Percentiles rank a stretch among this genome's conserved stretches.
Evolutionary conservation across 2,329 filamentous ascomycete genomes (phyloP).

Genomic region (Ascochyta lentis): DNA sequence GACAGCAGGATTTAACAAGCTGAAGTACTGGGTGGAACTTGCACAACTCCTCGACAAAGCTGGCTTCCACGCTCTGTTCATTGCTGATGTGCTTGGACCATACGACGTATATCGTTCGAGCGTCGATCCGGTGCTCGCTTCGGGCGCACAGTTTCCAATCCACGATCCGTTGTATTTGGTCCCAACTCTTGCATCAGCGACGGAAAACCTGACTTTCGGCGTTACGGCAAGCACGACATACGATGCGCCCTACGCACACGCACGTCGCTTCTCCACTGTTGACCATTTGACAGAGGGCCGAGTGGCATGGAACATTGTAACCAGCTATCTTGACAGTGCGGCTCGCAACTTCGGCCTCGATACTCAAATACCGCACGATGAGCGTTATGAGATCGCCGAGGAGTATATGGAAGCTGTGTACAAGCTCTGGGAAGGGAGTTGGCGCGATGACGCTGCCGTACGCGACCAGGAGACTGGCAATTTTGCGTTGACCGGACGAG

Average conservation of each 20-base stretch:
- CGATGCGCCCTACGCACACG: slow-evolving; percentile 69
- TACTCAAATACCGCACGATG: slow-evolving; percentile 66
- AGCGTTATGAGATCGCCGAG: slow-evolving; percentile 69
- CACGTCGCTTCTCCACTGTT: slow-evolving; percentile 66
- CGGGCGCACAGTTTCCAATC: slow-evolving; percentile 70
- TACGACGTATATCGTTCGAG: slow-evolving; percentile 69
- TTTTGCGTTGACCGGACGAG: slow-evolving; percentile 62
- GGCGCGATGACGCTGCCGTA: slow-evolving; percentile 68
- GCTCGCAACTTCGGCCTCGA: slow-evolving; percentile 63
- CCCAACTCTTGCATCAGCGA: slow-evolving; percentile 69
- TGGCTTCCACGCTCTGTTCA: slow-evolving; percentile 45
- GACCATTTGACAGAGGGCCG: slow-evolving; percentile 69
- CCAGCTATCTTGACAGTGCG: slow-evolving; percentile 68
- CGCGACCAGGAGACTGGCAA: slow-evolving; percentile 61
- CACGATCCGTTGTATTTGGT: slow-evolving; percentile 69
- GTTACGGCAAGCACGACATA: slow-evolving; percentile 71
- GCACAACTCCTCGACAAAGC: slow-evolving; percentile 41
- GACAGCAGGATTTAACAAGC: slow-evolving; percentile 49
- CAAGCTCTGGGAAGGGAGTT: slow-evolving; percentile 70
- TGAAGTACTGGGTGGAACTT: slow-evolving; percentile 37
- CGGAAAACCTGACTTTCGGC: slow-evolving; percentile 67
- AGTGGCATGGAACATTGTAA: slow-evolving; percentile 61
- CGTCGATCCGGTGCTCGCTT: slow-evolving; percentile 62
- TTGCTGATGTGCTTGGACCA: slow-evolving; percentile 59
- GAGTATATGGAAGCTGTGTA: slow-evolving; percentile 73